Percentiles rank a stretch among this genome's conserved stretches.
These are phyloP conservation scores for Tolypocladium inflatum DNA, from an alignment of 2,329 filamentous ascomycete species.

Conservation along the genomic window DNA sequence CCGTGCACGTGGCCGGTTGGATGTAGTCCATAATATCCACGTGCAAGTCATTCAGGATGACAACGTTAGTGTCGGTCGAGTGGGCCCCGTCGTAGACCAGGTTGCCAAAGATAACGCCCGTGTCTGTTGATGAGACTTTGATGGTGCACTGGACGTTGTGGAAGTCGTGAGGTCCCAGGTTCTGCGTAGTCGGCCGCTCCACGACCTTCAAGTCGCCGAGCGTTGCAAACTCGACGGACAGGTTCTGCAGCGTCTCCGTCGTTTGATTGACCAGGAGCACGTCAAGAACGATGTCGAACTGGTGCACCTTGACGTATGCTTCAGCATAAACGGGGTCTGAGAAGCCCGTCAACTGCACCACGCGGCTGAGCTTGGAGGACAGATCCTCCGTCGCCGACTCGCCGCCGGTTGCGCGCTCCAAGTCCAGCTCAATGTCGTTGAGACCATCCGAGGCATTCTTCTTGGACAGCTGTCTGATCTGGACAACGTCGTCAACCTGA, in stretches of 20 bases:
- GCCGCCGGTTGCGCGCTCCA: slow-evolving; percentile 90
- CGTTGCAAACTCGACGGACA: slow-evolving; percentile 97
- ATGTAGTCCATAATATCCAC: slow-evolving; percentile 99
- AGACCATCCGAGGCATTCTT: slow-evolving; percentile 75
- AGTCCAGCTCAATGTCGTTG: slow-evolving; percentile 79
- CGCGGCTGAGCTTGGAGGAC: slow-evolving; percentile 86
- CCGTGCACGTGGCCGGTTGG: slow-evolving; percentile 89
- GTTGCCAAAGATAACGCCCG: slow-evolving; percentile 97
- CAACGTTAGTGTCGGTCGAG: slow-evolving; percentile 88
- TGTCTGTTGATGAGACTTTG: slow-evolving; percentile 96
- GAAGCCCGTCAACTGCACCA: slow-evolving; percentile 96
- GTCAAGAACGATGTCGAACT: slow-evolving; percentile 96
- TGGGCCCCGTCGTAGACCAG: slow-evolving; percentile 93
- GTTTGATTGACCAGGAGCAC: slow-evolving; percentile 97
- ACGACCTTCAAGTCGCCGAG: slow-evolving; percentile 96
- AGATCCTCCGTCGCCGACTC: slow-evolving; percentile 77
- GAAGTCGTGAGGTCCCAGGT: slow-evolving; percentile 91
- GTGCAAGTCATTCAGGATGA: slow-evolving; percentile 95
- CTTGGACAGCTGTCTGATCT: slow-evolving; percentile 86
- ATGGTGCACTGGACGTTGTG: slow-evolving; percentile 97
- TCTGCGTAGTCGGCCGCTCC: slow-evolving; percentile 91
- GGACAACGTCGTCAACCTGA: slow-evolving; percentile 90
- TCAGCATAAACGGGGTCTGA: slow-evolving; percentile 98
- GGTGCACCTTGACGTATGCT: slow-evolving; percentile 96
- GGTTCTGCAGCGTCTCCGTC: slow-evolving; percentile 88